phyloP scores from a whole-genome alignment of 371 early-diverging fungal genomes.

The Conidiobolus incongruus region DNA sequence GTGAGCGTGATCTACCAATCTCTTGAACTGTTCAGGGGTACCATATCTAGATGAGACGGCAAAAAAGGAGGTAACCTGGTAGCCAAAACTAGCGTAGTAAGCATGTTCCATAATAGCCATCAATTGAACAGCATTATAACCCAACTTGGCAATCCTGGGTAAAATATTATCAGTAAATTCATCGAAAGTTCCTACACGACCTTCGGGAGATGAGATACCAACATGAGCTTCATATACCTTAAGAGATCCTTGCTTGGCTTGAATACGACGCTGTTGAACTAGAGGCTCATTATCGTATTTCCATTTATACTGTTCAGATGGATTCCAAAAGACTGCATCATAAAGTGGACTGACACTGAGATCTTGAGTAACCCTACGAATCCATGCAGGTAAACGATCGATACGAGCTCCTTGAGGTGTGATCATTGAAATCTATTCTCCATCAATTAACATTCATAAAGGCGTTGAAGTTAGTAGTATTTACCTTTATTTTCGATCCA shows the following conservation, averaged over 20 bases:
- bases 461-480: not conserved
- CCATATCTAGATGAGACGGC: conserved; percentile 81
- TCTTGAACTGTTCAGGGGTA: conserved; percentile 71
- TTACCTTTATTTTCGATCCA: conserved; percentile 67
- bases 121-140: conserved; percentile 86
- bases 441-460: too few species aligned
- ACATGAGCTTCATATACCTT: conserved; percentile 91
- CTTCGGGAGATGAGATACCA: conserved; percentile 75
- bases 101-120: conserved; percentile 98
- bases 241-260: conserved; percentile 43
- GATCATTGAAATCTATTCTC: conserved; percentile 40
- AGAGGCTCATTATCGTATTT: conserved; percentile 37
- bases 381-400: conserved; percentile 82
- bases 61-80: conserved; percentile 91
- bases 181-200: conserved; percentile 53
- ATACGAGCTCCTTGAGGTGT: conserved; percentile 51
- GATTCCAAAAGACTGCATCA: conserved; percentile 87
- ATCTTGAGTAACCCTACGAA: conserved; percentile 65
- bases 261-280: conserved; percentile 51
- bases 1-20: conserved; percentile 83
- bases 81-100: conserved; percentile 95
- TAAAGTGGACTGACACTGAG: conserved; percentile 51
- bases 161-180: conserved; percentile 72
- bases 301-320: conserved; percentile 42
- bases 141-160: conserved; percentile 68